Base-by-base conservation (phyloP, 2,329 filamentous ascomycete species). In the Paracamarosporium sp. region DNA sequence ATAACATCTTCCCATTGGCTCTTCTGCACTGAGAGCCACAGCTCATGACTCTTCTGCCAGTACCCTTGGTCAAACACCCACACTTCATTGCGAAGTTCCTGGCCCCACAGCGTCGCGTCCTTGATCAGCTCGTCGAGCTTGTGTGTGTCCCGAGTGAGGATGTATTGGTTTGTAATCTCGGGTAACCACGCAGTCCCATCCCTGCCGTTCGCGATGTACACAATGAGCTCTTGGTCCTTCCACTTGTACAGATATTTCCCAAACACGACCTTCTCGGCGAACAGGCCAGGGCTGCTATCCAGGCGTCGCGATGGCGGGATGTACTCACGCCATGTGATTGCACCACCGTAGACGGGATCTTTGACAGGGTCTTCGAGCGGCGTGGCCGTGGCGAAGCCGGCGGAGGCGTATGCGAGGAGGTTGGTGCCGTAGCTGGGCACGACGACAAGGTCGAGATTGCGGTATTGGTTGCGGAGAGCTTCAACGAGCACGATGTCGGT, bases 1-100 rank as follows among this genome's bases (percentile, higher is more conserved):
- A 91, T 90, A 2, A 91, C 88, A 61, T 85, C 82, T 11, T 86
- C 83, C 88, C 88, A 91, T 83, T 76, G 67, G 81, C 68, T 65
- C 44, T 76, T 74, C 44, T 71, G 67, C 5, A 78, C 71, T 1
- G 72, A 86, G 8, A 83, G 67, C 74, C 81, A 91, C 22, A 91
- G 78, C 60, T 87, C 85, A 3, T 76, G 76, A 67, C 79, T 86
- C 77, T 90, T 90, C 68, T 82, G 77, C 88, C 89, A 91, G 36
- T 58, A 79, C 4, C 87, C 86, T 13, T 81, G 69, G 61, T 91
- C 88, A 65, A 86, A 91, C 0, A 91, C 86, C 80, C 86, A 87
- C 28, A 90, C 82, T 74, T 90, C 86, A 25, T 85, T 77, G 66
- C 88, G 87, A 20, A 90, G 74, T 61, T 86, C 81, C 54, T 75